These are phyloP conservation scores for Fraxinus greggii DNA, from an alignment of 305 asterid genomes.

Conservation along the genomic window DNA sequence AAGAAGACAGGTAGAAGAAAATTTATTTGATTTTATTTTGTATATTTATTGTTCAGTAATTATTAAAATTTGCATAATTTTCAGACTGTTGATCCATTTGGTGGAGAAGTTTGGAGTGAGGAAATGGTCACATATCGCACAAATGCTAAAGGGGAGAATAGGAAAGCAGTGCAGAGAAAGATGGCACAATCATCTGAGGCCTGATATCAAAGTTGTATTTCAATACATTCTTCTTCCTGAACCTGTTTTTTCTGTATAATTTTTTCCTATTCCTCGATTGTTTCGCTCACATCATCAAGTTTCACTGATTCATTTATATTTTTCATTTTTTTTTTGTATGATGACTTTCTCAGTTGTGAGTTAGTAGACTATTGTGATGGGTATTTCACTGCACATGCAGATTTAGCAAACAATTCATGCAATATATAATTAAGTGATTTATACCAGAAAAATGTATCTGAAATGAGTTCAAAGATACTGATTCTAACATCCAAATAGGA, in stretches of 20 bases:
- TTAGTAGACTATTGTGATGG: background rate
- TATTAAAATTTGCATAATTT: background rate
- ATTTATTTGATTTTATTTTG: background rate
- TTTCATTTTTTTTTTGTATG: background rate
- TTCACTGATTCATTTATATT: background rate
- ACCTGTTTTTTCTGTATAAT: background rate
- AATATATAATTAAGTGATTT: background rate
- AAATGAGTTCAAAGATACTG: background rate
- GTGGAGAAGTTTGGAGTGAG: slow-evolving; percentile 81
- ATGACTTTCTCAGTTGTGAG: background rate
- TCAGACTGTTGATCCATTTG: slow-evolving; percentile 60
- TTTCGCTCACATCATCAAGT: background rate
- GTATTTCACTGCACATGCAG: background rate
- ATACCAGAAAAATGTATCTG: background rate
- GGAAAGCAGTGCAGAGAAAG: slow-evolving; percentile 97
- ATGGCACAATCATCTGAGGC: slow-evolving; percentile 96
- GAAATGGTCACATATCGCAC: slow-evolving; percentile 88
- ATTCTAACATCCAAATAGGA: background rate
- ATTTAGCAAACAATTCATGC: background rate
- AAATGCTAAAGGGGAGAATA: slow-evolving; percentile 74
- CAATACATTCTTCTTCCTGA: background rate
- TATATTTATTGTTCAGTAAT: background rate
- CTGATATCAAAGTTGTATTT: slow-evolving; percentile 68
- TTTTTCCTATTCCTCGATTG: background rate
- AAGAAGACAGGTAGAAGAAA: slow-evolving; percentile 73